Base-by-base conservation (phyloP, 2,329 filamentous ascomycete species). In the Verticillium albo-atrum region DNA sequence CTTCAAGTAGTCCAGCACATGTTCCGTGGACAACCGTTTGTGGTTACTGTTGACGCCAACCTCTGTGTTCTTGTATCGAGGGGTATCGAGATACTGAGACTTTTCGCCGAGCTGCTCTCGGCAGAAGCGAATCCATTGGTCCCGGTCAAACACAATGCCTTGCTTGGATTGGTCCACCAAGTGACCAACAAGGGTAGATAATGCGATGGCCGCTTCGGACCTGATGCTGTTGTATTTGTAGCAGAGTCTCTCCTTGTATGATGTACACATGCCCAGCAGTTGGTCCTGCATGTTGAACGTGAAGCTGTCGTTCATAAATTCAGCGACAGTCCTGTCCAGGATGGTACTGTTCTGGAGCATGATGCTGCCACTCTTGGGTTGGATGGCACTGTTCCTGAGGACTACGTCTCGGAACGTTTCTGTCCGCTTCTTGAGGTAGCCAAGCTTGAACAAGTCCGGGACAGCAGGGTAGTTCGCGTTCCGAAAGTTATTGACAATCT, bases 251-350 rank as follows among this genome's bases (percentile, higher is more conserved):
- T 90, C 86, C 61, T 89, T 88, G 68, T 81, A 85, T 4, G 77
- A 80, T 0, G 89, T 93, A 58, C 83, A 87, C 0, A 75, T 74
- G 0, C 90, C 90, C 3, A 94, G 77, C 26, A 87, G 72, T 6
- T 77, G 81, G 1, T 78, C 77, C 50, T 80, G 70, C 68, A 85
- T 78, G 30, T 83, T 84, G 68, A 90, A 90, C 0, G 69, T 66
- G 53, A 92, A 82, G 3, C 82, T 80, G 23, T 75, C 70, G 37
- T 71, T 66, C 1, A 91, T 67, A 63, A 89, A 85, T 1, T 75
- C 70, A 1, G 74, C 67, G 0, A 80, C 71, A 2, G 70, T 73
- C 2, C 61, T 53, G 1, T 65, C 59, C 1, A 64, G 55, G 0
- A n/a, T 58, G 57, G 27, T 61, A 54, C 23, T 52, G 35, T 1